Evolutionary conservation across 2,329 filamentous ascomycete species (phyloP).

Genomic region (Fusarium heterosporum): DNA sequence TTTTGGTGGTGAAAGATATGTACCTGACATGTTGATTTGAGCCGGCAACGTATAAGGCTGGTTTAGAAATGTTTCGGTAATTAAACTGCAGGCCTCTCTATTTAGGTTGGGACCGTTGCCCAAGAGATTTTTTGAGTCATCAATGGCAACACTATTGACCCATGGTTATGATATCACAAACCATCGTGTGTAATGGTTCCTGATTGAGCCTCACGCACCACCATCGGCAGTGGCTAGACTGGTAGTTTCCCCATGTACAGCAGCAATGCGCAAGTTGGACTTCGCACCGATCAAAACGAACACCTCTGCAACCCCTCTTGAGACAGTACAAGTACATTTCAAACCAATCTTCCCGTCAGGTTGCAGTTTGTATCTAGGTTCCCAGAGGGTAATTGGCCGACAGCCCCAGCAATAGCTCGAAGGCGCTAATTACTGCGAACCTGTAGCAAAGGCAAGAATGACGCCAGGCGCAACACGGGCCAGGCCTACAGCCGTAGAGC

Average conservation of each 20-base stretch:
- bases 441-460: conserved; percentile 25
- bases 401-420: conserved; percentile 5
- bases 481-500: conserved; percentile 19
- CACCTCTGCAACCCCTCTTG: neutral
- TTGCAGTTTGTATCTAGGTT: conserved; percentile 7
- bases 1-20: conserved; percentile 18
- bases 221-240: conserved; percentile 29
- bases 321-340: conserved; percentile 4
- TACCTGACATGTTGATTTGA: conserved; percentile 18
- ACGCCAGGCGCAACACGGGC: conserved; percentile 25
- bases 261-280: conserved; percentile 29
- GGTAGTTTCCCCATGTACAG: conserved; percentile 25
- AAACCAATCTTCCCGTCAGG: conserved; percentile 6
- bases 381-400: conserved; percentile 20
- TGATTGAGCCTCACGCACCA: neutral
- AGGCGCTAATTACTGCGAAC: conserved; percentile 16
- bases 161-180: conserved; percentile 1
- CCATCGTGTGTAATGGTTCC: conserved; percentile 5
- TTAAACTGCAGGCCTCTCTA: neutral
- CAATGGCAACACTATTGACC: neutral
- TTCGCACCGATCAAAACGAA: conserved; percentile 27
- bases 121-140: neutral
- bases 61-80: conserved; percentile 28
- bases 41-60: conserved; percentile 19
- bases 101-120: neutral